These are phyloP conservation scores for Pharus latifolius DNA, from an alignment of 176 grass and related monocot genomes.

Conservation along the genomic window DNA sequence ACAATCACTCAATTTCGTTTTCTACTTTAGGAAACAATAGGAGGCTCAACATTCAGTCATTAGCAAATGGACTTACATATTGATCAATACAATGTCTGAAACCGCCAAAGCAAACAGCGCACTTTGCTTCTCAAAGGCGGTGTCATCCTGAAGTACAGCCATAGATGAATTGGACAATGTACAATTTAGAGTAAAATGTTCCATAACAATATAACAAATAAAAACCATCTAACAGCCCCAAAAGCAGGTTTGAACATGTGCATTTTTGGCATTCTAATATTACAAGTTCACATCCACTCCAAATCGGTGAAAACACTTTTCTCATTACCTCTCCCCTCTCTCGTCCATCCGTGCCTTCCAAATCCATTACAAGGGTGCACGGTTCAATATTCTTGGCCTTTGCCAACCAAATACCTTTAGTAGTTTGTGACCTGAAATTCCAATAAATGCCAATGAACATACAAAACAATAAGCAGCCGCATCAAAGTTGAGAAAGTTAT, in stretches of 20 bases:
- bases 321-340: slow-evolving; percentile 91
- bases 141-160: slow-evolving; percentile 69
- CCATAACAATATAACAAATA: slow-evolving; percentile 1
- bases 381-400: slow-evolving; percentile 75
- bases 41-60: neutral
- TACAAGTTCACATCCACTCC: neutral
- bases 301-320: neutral
- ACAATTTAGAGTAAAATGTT: neutral
- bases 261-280: neutral
- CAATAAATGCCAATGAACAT: slow-evolving; percentile 3
- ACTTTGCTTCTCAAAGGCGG: slow-evolving; percentile 98
- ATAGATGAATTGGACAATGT: neutral
- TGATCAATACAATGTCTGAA: slow-evolving; percentile 97
- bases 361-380: slow-evolving; percentile 90
- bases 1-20: neutral
- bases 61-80: slow-evolving; percentile 64
- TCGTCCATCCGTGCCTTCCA: slow-evolving; percentile 97
- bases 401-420: slow-evolving; percentile 94
- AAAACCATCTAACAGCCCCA: neutral
- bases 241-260: neutral
- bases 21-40: slow-evolving; percentile 9
- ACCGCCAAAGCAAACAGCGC: slow-evolving; percentile 96
- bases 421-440: slow-evolving; percentile 83
- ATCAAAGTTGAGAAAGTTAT: neutral
- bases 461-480: neutral